Conservation (phyloP, 2,329 filamentous ascomycete genomes). For the Aspergillus aculeatinus region DNA sequence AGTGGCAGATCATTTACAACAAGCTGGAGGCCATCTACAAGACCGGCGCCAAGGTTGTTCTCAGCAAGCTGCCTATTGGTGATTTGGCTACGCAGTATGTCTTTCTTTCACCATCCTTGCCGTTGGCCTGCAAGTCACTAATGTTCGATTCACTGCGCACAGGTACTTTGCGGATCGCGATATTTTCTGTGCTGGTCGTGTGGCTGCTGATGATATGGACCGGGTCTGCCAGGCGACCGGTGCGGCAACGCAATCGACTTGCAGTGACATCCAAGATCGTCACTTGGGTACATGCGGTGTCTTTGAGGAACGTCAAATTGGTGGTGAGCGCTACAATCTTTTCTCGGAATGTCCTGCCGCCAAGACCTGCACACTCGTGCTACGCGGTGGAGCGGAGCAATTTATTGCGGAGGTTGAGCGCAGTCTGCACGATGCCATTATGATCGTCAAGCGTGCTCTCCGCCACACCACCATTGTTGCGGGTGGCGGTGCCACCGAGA, state of each 20-base stretch:
- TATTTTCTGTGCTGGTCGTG: conserved; percentile 95
- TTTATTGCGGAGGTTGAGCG: conserved; percentile 99
- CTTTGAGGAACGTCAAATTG: conserved; percentile 96
- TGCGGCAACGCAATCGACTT: conserved; percentile 89
- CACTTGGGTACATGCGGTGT: conserved; percentile 86
- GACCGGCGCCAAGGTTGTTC: conserved; percentile 94
- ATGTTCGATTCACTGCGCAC: not conserved
- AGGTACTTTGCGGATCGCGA: conserved; percentile 93
- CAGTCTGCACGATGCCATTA: conserved; percentile 96
- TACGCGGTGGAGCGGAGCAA: conserved; percentile 95
- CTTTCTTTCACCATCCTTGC: not conserved
- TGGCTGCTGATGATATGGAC: conserved; percentile 88
- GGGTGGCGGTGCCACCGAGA: conserved; percentile 90
- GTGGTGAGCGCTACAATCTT: conserved; percentile 96
- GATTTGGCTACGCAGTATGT: conserved; percentile 86
- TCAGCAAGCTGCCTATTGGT: conserved; percentile 95
- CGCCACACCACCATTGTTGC: conserved; percentile 93
- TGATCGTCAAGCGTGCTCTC: conserved; percentile 98
- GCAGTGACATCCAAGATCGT: conserved; percentile 85
- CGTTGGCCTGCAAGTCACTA: not conserved
- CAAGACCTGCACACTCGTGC: conserved; percentile 93
- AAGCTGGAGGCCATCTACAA: conserved; percentile 94
- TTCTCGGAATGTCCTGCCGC: conserved; percentile 94
- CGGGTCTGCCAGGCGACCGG: conserved; percentile 93
- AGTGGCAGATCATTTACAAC: conserved; percentile 99